A percentile compares a stretch with the other conserved stretches of the same genome.
These are phyloP conservation scores for Suhomyces panamericanus DNA, from an alignment of 1,139 yeast species.

Conservation along the genomic window DNA sequence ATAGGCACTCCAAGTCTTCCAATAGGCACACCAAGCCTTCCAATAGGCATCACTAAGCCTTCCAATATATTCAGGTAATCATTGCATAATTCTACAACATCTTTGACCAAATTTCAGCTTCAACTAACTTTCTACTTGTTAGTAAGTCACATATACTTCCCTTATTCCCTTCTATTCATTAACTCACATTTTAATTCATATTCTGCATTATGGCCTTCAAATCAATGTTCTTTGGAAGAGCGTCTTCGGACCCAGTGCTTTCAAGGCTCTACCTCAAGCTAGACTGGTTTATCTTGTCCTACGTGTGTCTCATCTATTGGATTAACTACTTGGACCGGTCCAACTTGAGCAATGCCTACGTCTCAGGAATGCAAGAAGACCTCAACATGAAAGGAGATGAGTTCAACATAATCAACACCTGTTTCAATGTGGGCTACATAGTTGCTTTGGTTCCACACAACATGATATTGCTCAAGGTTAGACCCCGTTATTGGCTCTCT, in stretches of 20 bases:
- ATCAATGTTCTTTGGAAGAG: conserved; percentile 31
- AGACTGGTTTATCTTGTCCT: conserved; percentile 57
- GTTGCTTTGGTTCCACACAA: conserved; percentile 60
- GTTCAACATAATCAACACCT: conserved; percentile 51
- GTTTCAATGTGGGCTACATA: conserved; percentile 61
- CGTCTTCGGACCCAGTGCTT: conserved; percentile 40
- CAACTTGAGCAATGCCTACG: conserved; percentile 48
- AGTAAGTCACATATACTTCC: too few relatives aligned
- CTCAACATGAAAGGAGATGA: conserved; percentile 47
- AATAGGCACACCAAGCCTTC: too few relatives aligned
- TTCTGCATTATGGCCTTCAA: conserved; percentile 14
- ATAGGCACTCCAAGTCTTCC: too few relatives aligned
- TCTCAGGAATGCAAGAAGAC: conserved; percentile 39
- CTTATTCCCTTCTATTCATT: too few relatives aligned
- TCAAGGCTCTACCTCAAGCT: conserved; percentile 46
- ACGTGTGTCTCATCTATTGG: conserved; percentile 59
- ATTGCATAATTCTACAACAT: too few relatives aligned
- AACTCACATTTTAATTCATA: too few relatives aligned
- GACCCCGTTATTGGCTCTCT: conserved; percentile 56
- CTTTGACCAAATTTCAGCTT: too few relatives aligned
- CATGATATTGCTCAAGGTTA: conserved; percentile 47
- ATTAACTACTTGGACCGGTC: conserved; percentile 46
- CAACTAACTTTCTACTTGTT: too few relatives aligned
- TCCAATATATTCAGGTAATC: too few relatives aligned
- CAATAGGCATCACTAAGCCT: too few relatives aligned